phyloP scores from a whole-genome alignment of 331 rosid genomes.

The Rosa hybrid region DNA sequence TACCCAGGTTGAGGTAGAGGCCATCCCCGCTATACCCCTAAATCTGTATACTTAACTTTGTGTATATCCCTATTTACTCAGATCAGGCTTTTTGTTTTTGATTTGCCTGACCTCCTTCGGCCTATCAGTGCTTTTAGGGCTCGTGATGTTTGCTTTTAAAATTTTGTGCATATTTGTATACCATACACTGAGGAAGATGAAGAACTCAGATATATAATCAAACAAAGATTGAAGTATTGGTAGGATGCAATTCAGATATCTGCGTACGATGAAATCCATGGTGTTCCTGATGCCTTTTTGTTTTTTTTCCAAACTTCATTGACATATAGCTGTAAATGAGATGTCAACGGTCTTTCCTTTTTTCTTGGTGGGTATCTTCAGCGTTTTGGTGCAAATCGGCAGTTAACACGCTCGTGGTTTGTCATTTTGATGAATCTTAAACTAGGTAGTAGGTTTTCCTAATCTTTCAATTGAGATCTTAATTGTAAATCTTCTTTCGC shows the following conservation, averaged over 20 bases:
- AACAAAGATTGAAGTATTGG: neutral
- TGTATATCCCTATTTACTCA: conserved; percentile 28
- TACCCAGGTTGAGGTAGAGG: conserved; percentile 17
- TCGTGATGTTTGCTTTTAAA: neutral
- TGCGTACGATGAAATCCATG: neutral
- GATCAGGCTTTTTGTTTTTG: conserved; percentile 46
- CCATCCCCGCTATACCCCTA: conserved; percentile 23
- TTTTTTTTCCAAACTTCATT: neutral
- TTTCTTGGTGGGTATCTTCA: no score
- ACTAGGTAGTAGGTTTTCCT: no score
- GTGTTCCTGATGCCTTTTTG: neutral
- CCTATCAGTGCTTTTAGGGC: neutral
- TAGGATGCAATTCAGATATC: neutral
- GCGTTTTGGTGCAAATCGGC: neutral
- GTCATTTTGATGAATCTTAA: no score
- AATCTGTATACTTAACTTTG: conserved; percentile 34
- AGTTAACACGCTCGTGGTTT: neutral
- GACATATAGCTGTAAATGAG: neutral
- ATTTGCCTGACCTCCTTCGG: conserved; percentile 36
- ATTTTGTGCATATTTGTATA: conserved; percentile 6
- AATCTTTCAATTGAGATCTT: neutral
- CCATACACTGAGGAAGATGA: neutral
- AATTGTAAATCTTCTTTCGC: neutral
- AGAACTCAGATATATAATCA: neutral
- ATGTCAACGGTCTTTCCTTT: neutral